These are phyloP conservation scores for Acarospora socialis DNA, from an alignment of 2,329 filamentous ascomycete species.

Conservation along the genomic window DNA sequence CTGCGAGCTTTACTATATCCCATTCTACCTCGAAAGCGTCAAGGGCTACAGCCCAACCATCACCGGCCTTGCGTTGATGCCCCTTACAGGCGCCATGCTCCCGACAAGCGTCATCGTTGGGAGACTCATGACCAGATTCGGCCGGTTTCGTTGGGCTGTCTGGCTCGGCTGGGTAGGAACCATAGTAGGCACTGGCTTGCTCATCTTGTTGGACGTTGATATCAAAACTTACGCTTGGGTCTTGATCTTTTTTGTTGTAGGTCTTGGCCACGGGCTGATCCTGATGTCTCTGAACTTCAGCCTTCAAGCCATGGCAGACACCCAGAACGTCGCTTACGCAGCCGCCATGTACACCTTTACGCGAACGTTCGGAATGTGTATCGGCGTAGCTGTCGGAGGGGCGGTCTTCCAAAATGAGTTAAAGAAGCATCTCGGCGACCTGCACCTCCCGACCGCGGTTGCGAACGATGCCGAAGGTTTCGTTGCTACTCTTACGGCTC, in stretches of 20 bases:
- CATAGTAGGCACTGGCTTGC: neutral
- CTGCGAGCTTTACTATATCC: slow-evolving; percentile 28
- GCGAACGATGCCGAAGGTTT: no score
- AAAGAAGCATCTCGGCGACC: neutral
- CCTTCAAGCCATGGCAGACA: slow-evolving; percentile 24
- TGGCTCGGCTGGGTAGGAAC: neutral
- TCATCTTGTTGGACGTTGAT: slow-evolving; percentile 21
- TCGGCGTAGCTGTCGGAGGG: slow-evolving; percentile 28
- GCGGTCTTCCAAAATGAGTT: slow-evolving; percentile 29
- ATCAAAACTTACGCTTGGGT: slow-evolving; percentile 25
- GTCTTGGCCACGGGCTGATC: slow-evolving; percentile 30
- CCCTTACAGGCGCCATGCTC: slow-evolving; percentile 19
- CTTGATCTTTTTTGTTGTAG: slow-evolving; percentile 24
- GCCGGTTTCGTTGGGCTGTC: neutral
- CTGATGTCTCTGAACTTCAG: slow-evolving; percentile 27
- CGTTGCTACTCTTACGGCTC: no score
- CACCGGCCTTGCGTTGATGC: slow-evolving; percentile 27
- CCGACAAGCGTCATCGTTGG: neutral
- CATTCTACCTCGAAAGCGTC: slow-evolving; percentile 27
- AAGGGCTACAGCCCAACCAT: slow-evolving; percentile 21
- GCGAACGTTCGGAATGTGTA: slow-evolving; percentile 30
- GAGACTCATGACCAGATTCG: neutral
- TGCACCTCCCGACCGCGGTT: no score
- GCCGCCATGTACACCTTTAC: slow-evolving; percentile 26
- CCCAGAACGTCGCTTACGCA: slow-evolving; percentile 22